These are phyloP conservation scores for Solanum piurae DNA, from an alignment of 257 asterid species.

Conservation along the genomic window DNA sequence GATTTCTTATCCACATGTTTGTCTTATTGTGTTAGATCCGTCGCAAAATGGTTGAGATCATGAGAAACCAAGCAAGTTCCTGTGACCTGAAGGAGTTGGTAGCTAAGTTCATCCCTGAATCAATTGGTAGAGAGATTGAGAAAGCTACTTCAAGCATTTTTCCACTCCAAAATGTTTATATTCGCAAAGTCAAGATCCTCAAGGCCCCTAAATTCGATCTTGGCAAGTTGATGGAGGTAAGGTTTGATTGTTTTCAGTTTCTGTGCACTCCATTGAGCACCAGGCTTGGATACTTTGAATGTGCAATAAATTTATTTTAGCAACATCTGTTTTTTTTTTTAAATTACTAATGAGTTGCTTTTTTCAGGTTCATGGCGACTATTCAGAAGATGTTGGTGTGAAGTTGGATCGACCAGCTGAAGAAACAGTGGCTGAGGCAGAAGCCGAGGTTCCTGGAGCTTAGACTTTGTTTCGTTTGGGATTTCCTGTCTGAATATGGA, in stretches of 20 bases:
- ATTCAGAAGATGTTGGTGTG: slow-evolving; percentile 28
- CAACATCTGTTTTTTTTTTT: background rate
- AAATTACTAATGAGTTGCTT: background rate
- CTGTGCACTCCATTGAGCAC: background rate
- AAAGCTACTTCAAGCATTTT: slow-evolving; percentile 54
- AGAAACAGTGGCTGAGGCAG: slow-evolving; percentile 23
- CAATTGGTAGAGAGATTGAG: slow-evolving; percentile 60
- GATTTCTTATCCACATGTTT: background rate
- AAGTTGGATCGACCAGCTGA: slow-evolving; percentile 36
- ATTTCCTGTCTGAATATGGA: background rate
- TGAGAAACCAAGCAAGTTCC: slow-evolving; percentile 49
- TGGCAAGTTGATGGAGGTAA: slow-evolving; percentile 53
- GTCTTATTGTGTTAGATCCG: slow-evolving; percentile 28
- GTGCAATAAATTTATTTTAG: background rate
- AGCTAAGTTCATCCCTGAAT: slow-evolving; percentile 48
- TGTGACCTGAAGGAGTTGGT: slow-evolving; percentile 51
- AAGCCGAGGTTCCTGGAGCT: slow-evolving; percentile 28
- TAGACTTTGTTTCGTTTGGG: slow-evolving; percentile 5
- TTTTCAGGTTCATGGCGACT: slow-evolving; percentile 30
- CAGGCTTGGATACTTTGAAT: background rate
- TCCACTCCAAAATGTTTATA: slow-evolving; percentile 53
- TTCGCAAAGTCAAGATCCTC: slow-evolving; percentile 57
- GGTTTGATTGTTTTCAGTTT: background rate
- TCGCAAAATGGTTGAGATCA: slow-evolving; percentile 54
- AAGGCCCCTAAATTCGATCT: slow-evolving; percentile 65